Base-by-base conservation (phyloP, 2,329 filamentous ascomycete genomes). In the Raffaelea ambrosiae region DNA sequence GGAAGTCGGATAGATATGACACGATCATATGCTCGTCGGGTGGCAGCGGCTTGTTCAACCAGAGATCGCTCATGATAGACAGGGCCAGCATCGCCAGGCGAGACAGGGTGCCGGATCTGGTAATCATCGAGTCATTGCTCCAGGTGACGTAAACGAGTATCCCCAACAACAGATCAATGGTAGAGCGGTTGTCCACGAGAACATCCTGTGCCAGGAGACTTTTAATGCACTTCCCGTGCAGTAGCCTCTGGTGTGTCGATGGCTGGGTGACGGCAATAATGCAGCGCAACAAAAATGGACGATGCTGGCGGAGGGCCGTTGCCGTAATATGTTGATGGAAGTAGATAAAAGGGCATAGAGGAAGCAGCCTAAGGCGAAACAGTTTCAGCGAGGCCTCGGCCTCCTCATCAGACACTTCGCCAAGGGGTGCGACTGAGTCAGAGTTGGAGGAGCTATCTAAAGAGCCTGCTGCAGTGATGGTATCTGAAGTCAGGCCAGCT, bases 261-360 rank as follows among this genome's bases (percentile, higher is more conserved):
- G 66, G 71, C 42, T 66, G 67, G 1, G 70, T 68, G 9, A 74
- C 56, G 35, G 71, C 65, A 54, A 70, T 65, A 38, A 79, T 73
- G 31, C 65, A 68, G 8, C 73, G 55, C 66, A 71, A 76, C 7
- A 77, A 54, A 79, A 76, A 76, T 0, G 77, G 74, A 3, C 63
- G 59, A 19, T 68, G 60, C 7, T 56, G 56, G 3, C 59, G 64
- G 1, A 78, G 61, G 19, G 59, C 53, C 23, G 61, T 56, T 2
- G 70, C 64, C 0, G 64, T 66, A 43, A 63, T 61, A 19, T 62
- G 58, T 0, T 61, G 48, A 1, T 66, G 59, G 1, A 77, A 54
- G 40, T 67, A 58, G 45, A 74, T 16, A 21, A 48, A 41, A 3
- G 47, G 47, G 13, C 35, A 44, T 4, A 29, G 21, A 4, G 47